phyloP scores from a whole-genome alignment of 2,329 filamentous ascomycete genomes.

The Fusarium siculi region DNA sequence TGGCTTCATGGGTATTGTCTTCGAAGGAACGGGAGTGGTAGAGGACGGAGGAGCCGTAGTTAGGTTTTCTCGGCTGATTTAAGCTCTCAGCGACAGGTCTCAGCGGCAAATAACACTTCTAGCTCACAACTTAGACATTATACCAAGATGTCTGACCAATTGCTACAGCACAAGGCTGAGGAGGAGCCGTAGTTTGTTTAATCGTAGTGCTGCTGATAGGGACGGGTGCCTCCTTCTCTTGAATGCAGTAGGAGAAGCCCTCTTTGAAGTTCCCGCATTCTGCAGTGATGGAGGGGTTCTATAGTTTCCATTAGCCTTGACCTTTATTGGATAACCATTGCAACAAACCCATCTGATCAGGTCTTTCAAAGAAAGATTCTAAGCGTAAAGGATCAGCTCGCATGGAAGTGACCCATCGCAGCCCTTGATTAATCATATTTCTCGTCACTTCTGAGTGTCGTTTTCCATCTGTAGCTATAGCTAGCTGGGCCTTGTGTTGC shows the following conservation, averaged over 20 bases:
- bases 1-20: background rate
- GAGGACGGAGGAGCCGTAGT: too few relatives aligned
- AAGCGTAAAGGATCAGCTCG: background rate
- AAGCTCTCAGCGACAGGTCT: too few relatives aligned
- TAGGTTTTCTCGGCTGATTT: too few relatives aligned
- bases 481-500: background rate
- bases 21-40: background rate
- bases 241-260: too few relatives aligned
- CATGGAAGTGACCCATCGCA: background rate
- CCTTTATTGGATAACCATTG: rapidly evolving
- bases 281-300: background rate
- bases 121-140: too few relatives aligned
- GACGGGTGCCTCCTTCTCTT: too few relatives aligned
- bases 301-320: background rate
- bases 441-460: background rate
- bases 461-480: background rate
- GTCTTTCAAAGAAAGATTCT: background rate
- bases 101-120: too few relatives aligned
- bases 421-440: background rate
- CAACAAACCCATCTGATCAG: background rate
- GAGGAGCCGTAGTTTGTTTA: too few relatives aligned
- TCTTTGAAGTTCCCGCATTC: background rate
- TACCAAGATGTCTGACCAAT: too few relatives aligned
- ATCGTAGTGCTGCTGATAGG: too few relatives aligned
- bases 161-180: too few relatives aligned